These are phyloP conservation scores for Martensiomyces pterosporus DNA, from an alignment of 192 early-diverging fungal genomes.

Conservation along the genomic window DNA sequence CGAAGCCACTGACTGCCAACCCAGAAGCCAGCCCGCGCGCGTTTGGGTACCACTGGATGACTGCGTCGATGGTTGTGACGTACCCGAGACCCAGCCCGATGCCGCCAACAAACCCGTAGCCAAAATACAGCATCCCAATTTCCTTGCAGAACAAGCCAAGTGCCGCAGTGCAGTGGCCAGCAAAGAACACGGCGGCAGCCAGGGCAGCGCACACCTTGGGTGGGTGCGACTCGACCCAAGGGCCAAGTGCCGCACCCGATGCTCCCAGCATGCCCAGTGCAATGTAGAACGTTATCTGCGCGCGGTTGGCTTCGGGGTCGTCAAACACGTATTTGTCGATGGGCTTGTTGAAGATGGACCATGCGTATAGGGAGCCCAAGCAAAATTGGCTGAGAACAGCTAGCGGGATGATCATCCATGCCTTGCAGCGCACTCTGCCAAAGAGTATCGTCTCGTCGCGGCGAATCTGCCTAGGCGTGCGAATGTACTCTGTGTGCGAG, in stretches of 20 bases:
- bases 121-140: slow-evolving; percentile 62
- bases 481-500: slow-evolving; percentile 55
- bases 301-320: slow-evolving; percentile 47
- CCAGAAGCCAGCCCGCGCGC: slow-evolving; percentile 71
- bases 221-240: slow-evolving; percentile 74
- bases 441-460: slow-evolving; percentile 51
- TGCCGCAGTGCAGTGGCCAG: slow-evolving; percentile 64
- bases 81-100: slow-evolving; percentile 68
- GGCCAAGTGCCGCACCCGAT: slow-evolving; percentile 67
- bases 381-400: slow-evolving; percentile 72
- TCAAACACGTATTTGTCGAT: slow-evolving; percentile 59
- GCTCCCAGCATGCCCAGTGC: slow-evolving; percentile 72
- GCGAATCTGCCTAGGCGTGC: slow-evolving; percentile 55
- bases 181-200: slow-evolving; percentile 61
- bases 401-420: slow-evolving; percentile 66
- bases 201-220: slow-evolving; percentile 63
- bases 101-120: slow-evolving; percentile 70
- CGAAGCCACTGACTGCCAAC: slow-evolving; percentile 74
- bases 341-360: slow-evolving; percentile 72
- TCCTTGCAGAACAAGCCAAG: slow-evolving; percentile 56
- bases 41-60: slow-evolving; percentile 79
- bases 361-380: slow-evolving; percentile 72
- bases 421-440: slow-evolving; percentile 53
- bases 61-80: slow-evolving; percentile 68
- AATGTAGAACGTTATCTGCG: slow-evolving; percentile 69